Base-by-base conservation (phyloP, 208 protist genomes). In the Crithidia bombi region DNA sequence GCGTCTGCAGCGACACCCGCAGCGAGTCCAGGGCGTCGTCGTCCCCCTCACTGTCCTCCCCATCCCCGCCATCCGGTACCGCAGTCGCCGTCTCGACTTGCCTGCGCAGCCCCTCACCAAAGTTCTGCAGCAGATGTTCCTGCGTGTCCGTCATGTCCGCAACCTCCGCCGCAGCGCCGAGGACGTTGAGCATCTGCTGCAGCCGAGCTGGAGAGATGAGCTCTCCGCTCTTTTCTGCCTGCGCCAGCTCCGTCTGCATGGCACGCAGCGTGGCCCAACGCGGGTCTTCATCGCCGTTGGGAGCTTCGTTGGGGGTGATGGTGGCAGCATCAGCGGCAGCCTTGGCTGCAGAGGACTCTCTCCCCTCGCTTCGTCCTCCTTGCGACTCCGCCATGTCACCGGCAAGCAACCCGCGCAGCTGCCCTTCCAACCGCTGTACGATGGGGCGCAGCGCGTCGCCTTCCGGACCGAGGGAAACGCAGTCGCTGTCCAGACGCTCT, bases 211-310 rank as follows among this genome's bases (percentile, higher is more conserved):
- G 25, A n/a, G 75, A 50, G 23, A 82, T 55, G 0, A 25, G 41
- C n/a, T 75, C 43, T 51, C 55, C 68, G 1, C 30, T 15, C 28
- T 38, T 50, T 12, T 75, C 65, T 6, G 76, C 68, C 5, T 44
- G 41, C 26, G 69, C 14, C 46, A 87, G 52, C 61, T 86, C 78
- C 3, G 58, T 36, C 3, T 58, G 66, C 66, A 87, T 86, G 21
- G 82, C 81, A 32, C 49, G 38, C 44, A 87, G 58, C 23, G 70
- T 50, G 6, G 15, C 63, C 57, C 75, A 85, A 25, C 81, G 46
- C 28, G 50, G 41, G 26, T n/a, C 10, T 10, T 5, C 36, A 12
- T 17, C 12, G 1, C 11, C n/a, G 23, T 15, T 39, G 15, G 11
- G 25, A 39, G 35, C 17, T 35, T 21, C 6, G 32, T 51, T 17